A percentile compares a stretch with the other conserved stretches of the same genome.
These are phyloP conservation scores for Graphilbum ipis-grandicollis DNA, from an alignment of 2,329 filamentous ascomycete species.

Conservation along the genomic window DNA sequence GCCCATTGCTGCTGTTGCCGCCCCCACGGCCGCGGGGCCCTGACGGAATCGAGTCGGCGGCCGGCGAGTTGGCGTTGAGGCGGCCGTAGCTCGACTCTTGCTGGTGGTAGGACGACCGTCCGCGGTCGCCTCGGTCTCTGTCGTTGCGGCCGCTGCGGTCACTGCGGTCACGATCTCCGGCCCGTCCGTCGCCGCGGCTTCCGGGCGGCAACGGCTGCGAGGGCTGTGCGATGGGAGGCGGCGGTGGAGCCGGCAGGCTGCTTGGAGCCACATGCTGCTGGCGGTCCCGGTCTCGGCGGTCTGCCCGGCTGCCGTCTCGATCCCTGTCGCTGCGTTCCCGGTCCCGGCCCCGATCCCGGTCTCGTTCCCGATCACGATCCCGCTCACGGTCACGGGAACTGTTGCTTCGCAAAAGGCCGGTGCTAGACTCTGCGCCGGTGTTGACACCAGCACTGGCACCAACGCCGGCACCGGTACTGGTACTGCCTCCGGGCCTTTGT, in stretches of 20 bases:
- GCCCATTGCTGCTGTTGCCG: constrained; percentile 12
- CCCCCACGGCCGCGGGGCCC: constrained; percentile 28
- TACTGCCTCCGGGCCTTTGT: no score
- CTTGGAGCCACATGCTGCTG: background rate
- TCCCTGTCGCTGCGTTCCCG: background rate
- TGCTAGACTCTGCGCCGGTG: background rate
- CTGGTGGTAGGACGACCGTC: constrained; percentile 16
- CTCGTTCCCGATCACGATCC: constrained; percentile 21
- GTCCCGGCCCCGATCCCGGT: constrained; percentile 1
- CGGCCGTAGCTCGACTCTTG: constrained; percentile 47
- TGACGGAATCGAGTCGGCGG: constrained; percentile 27
- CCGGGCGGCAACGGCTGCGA: no score
- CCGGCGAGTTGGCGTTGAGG: constrained; percentile 32
- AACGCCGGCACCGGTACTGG: no score
- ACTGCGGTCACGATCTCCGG: background rate
- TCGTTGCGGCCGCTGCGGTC: background rate
- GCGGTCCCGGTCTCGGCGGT: background rate
- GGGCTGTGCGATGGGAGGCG: background rate
- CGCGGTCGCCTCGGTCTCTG: constrained; percentile 1
- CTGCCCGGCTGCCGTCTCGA: background rate
- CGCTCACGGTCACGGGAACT: constrained; percentile 16
- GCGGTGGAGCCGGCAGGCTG: background rate
- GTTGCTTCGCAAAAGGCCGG: background rate
- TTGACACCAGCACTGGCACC: no score
- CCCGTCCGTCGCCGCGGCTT: constrained; percentile 5